Percentiles rank a stretch among this genome's conserved stretches.
phyloP scores from a whole-genome alignment of 2,329 filamentous ascomycete species.

The Aulographum hederae region DNA sequence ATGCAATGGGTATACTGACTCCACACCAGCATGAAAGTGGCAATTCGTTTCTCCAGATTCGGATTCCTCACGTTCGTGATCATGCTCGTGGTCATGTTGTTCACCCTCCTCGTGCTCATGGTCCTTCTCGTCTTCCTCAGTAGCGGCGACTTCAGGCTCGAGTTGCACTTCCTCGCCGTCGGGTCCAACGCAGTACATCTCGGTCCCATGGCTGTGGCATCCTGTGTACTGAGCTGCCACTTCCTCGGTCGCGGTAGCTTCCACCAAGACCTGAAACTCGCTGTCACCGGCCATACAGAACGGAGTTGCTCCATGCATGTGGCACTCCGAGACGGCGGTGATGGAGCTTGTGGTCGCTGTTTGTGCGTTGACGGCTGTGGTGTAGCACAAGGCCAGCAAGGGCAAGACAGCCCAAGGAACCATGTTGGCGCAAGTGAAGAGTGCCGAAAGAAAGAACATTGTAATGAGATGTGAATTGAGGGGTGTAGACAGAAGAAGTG shows the following conservation, averaged over 20 bases:
- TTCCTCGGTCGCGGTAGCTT: conserved; percentile 35
- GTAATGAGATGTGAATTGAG: too few relatives aligned
- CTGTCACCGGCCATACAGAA: conserved; percentile 25
- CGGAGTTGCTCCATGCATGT: conserved; percentile 27
- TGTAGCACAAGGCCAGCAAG: too few relatives aligned
- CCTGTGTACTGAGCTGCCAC: conserved; percentile 43
- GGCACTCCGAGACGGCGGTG: conserved; percentile 34
- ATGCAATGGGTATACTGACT: conserved; percentile 17
- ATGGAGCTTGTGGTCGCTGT: too few relatives aligned
- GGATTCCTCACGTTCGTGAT: conserved; percentile 9
- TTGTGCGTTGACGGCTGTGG: too few relatives aligned
- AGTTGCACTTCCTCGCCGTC: conserved; percentile 38
- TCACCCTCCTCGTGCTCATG: too few relatives aligned
- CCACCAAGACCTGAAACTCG: conserved; percentile 26
- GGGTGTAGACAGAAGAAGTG: too few relatives aligned
- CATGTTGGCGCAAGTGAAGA: too few relatives aligned
- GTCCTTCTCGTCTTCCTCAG: background rate
- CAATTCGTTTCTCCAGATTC: conserved; percentile 26
- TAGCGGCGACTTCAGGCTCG: conserved; percentile 14
- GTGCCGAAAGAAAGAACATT: too few relatives aligned
- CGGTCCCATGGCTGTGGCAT: conserved; percentile 42
- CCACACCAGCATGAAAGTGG: conserved; percentile 59
- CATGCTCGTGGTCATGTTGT: conserved; percentile 8
- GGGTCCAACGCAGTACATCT: conserved; percentile 43
- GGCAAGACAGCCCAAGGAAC: too few relatives aligned